Evolutionary conservation across 495 filamentous ascomycete genomes (phyloP).

Genomic region (Penicillium egyptiacum): DNA sequence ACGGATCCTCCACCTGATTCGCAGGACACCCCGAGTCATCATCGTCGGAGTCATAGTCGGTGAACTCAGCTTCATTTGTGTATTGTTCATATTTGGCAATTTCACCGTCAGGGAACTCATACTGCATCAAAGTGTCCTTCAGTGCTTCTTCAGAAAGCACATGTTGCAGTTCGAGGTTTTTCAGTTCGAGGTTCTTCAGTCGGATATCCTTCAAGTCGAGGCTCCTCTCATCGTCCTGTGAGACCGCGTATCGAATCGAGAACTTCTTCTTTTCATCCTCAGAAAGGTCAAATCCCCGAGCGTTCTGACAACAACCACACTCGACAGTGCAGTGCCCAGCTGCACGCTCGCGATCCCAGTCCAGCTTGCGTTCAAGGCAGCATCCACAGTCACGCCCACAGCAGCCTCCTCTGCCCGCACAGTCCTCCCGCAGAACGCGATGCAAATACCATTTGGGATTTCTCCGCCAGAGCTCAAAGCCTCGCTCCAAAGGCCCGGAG

Average conservation of each 20-base stretch:
- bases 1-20: background rate
- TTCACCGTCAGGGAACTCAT: background rate
- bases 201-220: too few species aligned
- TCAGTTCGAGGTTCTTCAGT: background rate
- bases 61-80: background rate
- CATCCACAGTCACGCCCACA: constrained; percentile 14
- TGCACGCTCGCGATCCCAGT: background rate
- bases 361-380: background rate
- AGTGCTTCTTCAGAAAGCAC: background rate
- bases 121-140: background rate
- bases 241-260: too few species aligned
- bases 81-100: background rate
- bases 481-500: background rate
- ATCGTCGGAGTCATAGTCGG: background rate
- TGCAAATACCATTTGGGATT: constrained; percentile 13
- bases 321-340: constrained; percentile 15
- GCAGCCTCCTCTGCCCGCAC: constrained; percentile 7
- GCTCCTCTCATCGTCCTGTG: too few species aligned
- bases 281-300: background rate
- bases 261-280: background rate
- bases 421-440: constrained; percentile 2
- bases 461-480: background rate
- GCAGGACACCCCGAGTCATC: background rate
- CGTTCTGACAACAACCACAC: constrained; percentile 9
- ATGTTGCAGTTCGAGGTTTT: background rate